Base-by-base conservation (phyloP, 306 rosid species). In the Astragalus glycyphyllos region DNA sequence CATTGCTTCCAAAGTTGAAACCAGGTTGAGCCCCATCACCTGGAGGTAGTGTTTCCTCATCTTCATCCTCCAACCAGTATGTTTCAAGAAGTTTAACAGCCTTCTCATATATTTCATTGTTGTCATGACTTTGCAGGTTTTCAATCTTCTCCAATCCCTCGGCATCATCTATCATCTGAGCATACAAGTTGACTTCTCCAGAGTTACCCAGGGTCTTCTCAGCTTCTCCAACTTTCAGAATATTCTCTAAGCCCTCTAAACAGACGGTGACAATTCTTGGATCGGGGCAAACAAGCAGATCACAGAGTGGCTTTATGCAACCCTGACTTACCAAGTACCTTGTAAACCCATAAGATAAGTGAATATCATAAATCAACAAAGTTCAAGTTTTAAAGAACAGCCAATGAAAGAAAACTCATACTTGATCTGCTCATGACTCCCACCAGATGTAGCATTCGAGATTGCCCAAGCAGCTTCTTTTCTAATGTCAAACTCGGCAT, bases 391-490 rank as follows among this genome's bases (percentile, higher is more conserved):
- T 8, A 8, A 60, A 55, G 66, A 57, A 63, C 34, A 65, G 31
- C 12, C 47, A 20, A 17, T 4, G 38, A 44, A 55, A 8, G 35
- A 9, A 71, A 51, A 57, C 49, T 69, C 87, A 9, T 81, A 91
- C 97, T 88, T 91, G 23, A 88, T 82, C 77, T 91, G 97, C 6
- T 85, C 92, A 13, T 67, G 79, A 68, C 82, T 82, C 46, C 96
- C 97, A 69, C 92, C 97, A 46, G 92, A 86, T 10, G 97, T 83
- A 74, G 96, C 97, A 86, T 91, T 91, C 55, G 97, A 83, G 59
- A 86, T 83, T 50, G 97, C 96, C 97, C 97, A 91, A 3, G 97
- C 97, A 71, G 96, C 96, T 82, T 91, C 97, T 73, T 85, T 88
- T 84, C 86, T 88, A 26, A 91, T 84, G 70, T 88, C 96, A 80